Evolutionary conservation across 176 grass and related monocot genomes (phyloP), one percentile per base, ranked within the genome.

Genomic region (Calamus simplicifolius): DNA sequence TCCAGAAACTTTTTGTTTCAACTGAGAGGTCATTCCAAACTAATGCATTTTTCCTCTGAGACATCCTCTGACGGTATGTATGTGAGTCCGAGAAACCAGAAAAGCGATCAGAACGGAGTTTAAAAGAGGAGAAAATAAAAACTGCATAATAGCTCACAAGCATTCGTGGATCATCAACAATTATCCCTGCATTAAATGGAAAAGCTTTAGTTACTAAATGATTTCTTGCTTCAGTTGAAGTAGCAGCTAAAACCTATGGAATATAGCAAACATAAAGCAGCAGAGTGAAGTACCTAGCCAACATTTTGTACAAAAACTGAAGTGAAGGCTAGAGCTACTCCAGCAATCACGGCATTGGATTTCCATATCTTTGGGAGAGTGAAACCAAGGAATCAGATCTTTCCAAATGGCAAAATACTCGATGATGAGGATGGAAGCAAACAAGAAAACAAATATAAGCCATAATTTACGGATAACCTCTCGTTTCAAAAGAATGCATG

Each of bases 1-100:
- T 96, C 91, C 91, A 96, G 52, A 96, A 86, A 66, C 91, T 96
- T 81, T 96, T 96, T 71, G 86, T 96, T 90, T 96, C 91, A 68
- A 96, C 86, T 69, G 91, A 96, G 28, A 96, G 86, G 61, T 96
- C 91, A 54, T 70, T 90, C 91, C 91, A 96, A 54, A 96, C 86
- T 63, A 76, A 64, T 29, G 69, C 80, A 72, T 89, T 96, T 78
- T 84, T 90, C 58, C 84, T 80, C 76, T 96, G 86, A 54, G 83
- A 86, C 43, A 71, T 62, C 91, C 87, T 96, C 57, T 82, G 83
- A 62, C 49, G 61, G 54, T 80, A 90, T 54, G 91, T 90, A 67
- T 90, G 66, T 2, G 86, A 96, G 29, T 96, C 83, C 6, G 91
- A 96, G 77, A 96, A 96, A 74, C 80, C 69, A 54, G 84, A 76